These are phyloP conservation scores for Sarocladium strictum DNA, from an alignment of 2,329 filamentous ascomycete genomes.

Conservation along the genomic window DNA sequence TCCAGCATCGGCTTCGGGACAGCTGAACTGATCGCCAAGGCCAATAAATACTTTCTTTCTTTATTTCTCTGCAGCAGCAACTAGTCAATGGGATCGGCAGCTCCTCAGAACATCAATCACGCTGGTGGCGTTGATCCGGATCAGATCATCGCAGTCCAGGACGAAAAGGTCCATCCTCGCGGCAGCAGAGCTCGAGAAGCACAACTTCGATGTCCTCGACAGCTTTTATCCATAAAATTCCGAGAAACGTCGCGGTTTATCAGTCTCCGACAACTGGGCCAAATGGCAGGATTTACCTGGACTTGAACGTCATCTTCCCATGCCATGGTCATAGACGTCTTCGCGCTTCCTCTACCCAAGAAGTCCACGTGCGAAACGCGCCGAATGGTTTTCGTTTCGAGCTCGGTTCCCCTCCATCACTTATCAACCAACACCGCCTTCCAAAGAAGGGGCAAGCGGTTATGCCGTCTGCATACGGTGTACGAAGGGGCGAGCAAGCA, in stretches of 20 bases:
- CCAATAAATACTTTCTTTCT: slow-evolving; percentile 21
- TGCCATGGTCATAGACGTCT: neutral
- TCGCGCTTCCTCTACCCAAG: neutral
- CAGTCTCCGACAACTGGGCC: neutral
- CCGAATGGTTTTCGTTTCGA: neutral
- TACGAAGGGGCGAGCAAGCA: too few relatives aligned
- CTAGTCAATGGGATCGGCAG: slow-evolving; percentile 15
- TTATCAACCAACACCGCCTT: too few relatives aligned
- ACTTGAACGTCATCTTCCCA: neutral
- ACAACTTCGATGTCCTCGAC: slow-evolving; percentile 32
- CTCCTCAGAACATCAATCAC: slow-evolving; percentile 11
- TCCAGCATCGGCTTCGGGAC: slow-evolving; percentile 17
- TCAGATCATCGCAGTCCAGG: slow-evolving; percentile 14
- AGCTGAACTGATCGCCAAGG: slow-evolving; percentile 17
- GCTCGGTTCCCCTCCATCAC: neutral
- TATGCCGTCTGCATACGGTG: too few relatives aligned
- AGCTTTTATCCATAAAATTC: slow-evolving; percentile 54
- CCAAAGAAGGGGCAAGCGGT: neutral
- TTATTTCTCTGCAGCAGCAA: slow-evolving; percentile 28
- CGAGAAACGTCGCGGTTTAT: slow-evolving; percentile 24
- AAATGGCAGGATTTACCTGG: neutral
- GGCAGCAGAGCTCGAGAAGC: slow-evolving; percentile 17
- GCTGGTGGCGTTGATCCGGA: slow-evolving; percentile 2
- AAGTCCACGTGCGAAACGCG: neutral
- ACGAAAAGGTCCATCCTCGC: slow-evolving; percentile 18